These are phyloP conservation scores for Zymoseptoria crescenta DNA, from an alignment of 2,329 filamentous ascomycete species.

Conservation along the genomic window DNA sequence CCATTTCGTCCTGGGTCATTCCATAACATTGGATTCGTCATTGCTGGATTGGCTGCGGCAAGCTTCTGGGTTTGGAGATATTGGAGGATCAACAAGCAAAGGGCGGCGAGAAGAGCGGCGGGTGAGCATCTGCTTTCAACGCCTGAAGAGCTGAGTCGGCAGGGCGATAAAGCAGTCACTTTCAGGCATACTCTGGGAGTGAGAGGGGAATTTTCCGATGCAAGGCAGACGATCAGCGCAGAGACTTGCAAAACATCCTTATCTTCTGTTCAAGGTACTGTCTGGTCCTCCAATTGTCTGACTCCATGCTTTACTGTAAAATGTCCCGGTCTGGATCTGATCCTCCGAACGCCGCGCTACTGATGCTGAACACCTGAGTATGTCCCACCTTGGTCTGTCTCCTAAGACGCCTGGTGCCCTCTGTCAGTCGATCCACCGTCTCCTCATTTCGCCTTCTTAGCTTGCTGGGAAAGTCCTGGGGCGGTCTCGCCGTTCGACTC, in stretches of 20 bases:
- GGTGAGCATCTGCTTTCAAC: slow-evolving; percentile 36
- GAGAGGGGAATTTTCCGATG: not conserved
- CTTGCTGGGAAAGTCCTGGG: slow-evolving; percentile 27
- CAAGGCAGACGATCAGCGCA: too few relatives aligned
- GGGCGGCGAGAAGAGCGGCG: slow-evolving; percentile 33
- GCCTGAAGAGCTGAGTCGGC: slow-evolving; percentile 47
- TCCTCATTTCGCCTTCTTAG: slow-evolving; percentile 17
- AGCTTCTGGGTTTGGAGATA: slow-evolving; percentile 46
- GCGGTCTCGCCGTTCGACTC: slow-evolving; percentile 28
- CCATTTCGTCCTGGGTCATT: slow-evolving; percentile 44
- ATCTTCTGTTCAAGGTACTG: too few relatives aligned
- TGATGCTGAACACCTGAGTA: too few relatives aligned
- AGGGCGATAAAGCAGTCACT: slow-evolving; percentile 55
- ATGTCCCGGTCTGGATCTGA: too few relatives aligned
- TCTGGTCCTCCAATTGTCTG: too few relatives aligned
- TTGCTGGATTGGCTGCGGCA: slow-evolving; percentile 39
- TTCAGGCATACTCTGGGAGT: slow-evolving; percentile 53
- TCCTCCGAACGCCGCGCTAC: too few relatives aligned
- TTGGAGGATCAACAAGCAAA: slow-evolving; percentile 50
- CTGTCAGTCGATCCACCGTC: not conserved
- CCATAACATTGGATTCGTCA: slow-evolving; percentile 46
- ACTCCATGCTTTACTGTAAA: too few relatives aligned
- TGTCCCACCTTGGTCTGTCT: too few relatives aligned
- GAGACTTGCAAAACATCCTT: too few relatives aligned
- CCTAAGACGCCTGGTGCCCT: too few relatives aligned